Evolutionary conservation across 805 yeast species (phyloP).

Genomic region (Wickerhamiella vanderwaltii): DNA sequence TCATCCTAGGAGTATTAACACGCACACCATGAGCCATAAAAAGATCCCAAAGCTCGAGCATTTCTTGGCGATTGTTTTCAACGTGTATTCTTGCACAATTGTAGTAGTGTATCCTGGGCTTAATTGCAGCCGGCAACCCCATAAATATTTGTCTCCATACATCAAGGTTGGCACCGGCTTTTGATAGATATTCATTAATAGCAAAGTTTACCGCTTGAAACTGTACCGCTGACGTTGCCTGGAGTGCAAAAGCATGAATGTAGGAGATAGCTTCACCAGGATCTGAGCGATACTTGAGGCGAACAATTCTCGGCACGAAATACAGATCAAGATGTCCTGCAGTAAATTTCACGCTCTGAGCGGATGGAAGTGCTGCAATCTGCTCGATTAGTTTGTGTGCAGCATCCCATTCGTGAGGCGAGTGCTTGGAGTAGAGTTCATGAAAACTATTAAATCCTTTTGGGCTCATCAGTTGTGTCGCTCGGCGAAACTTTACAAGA

Average conservation of each 20-base stretch:
- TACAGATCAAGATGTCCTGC: not conserved
- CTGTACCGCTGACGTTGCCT: not conserved
- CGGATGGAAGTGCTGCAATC: not conserved
- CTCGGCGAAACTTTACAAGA: not conserved
- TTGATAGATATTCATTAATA: not conserved
- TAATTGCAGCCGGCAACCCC: not conserved
- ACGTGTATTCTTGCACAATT: not conserved
- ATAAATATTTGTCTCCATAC: not conserved
- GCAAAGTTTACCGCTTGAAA: slow-evolving; percentile 7
- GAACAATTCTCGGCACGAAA: slow-evolving; percentile 1
- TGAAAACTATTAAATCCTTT: not conserved
- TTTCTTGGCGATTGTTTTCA: not conserved
- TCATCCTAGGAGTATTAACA: slow-evolving; percentile 6
- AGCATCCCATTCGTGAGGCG: not conserved
- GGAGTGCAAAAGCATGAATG: not conserved
- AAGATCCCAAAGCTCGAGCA: slow-evolving; percentile 1
- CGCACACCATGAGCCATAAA: slow-evolving; percentile 2
- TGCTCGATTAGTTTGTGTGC: not conserved
- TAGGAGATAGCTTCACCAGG: not conserved
- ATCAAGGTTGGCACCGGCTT: not conserved
- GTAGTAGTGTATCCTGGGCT: not conserved
- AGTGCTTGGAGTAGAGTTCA: not conserved
- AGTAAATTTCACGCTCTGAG: not conserved
- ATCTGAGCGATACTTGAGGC: not conserved
- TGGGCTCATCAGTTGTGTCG: not conserved